Evolutionary conservation across 805 yeast genomes (phyloP).

Genomic region (Clavispora carvajalis): DNA sequence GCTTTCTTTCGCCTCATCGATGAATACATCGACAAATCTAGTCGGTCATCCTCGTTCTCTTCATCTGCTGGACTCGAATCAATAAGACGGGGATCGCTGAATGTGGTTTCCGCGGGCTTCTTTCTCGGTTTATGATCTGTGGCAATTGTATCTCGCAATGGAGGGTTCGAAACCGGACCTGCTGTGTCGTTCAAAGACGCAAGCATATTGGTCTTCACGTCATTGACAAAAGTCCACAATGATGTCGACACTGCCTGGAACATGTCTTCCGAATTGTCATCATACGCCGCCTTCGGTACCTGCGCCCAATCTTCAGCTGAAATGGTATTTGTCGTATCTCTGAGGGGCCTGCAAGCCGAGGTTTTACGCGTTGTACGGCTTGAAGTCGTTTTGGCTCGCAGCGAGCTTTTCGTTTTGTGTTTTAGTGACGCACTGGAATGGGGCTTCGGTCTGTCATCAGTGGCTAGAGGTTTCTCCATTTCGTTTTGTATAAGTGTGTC

Average conservation of each 20-base stretch:
- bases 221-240: conserved; percentile 41
- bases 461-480: conserved; percentile 40
- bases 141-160: neutral
- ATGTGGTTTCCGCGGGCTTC: neutral
- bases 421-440: neutral
- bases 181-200: conserved; percentile 5
- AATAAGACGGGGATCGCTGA: neutral
- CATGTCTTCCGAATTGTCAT: conserved; percentile 26
- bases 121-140: neutral
- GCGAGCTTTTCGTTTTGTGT: neutral
- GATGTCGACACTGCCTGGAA: conserved; percentile 37
- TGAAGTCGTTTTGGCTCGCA: neutral
- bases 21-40: conserved; percentile 26
- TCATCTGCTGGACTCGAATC: neutral
- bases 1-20: conserved; percentile 1
- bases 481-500: conserved; percentile 64
- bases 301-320: neutral
- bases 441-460: neutral
- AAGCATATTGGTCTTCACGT: conserved; percentile 23
- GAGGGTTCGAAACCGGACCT: neutral
- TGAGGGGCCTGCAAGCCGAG: neutral
- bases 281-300: neutral
- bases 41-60: conserved; percentile 16
- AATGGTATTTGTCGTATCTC: neutral
- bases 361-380: neutral